phyloP scores from a whole-genome alignment of 2,329 filamentous ascomycete species.

The Diaporthe longicolla region DNA sequence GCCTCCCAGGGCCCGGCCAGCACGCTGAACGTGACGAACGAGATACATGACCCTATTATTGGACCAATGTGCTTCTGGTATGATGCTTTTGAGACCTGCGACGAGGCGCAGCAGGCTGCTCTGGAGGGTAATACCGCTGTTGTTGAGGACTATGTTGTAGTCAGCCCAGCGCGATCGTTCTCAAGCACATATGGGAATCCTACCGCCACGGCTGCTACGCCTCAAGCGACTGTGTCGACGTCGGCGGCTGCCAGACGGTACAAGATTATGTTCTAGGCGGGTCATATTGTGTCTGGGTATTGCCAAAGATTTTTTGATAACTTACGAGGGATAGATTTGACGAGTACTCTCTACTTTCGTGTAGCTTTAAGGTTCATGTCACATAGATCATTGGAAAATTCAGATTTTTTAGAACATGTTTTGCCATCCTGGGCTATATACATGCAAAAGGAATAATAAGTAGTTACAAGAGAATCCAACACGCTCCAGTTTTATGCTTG shows the following conservation, averaged over 20 bases:
- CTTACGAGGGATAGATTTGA: too few relatives aligned
- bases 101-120: conserved; percentile 57
- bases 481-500: conserved; percentile 24
- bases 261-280: background rate
- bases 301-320: background rate
- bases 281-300: background rate
- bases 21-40: conserved; percentile 60
- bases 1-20: conserved; percentile 55
- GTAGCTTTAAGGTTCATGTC: background rate
- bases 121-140: conserved; percentile 60
- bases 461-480: conserved; percentile 35
- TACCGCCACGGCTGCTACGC: background rate
- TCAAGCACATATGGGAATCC: conserved; percentile 38
- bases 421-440: conserved; percentile 38
- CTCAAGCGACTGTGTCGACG: conserved; percentile 11
- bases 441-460: conserved; percentile 23
- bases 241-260: background rate
- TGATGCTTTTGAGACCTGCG: conserved; percentile 54
- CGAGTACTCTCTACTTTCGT: too few relatives aligned
- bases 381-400: background rate
- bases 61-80: conserved; percentile 62
- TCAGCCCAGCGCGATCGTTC: conserved; percentile 25
- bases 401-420: conserved; percentile 3
- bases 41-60: conserved; percentile 53
- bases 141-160: conserved; percentile 61